Evolutionary conservation across 495 filamentous ascomycete species (phyloP).

Genomic region (Neurospora cerealis): DNA sequence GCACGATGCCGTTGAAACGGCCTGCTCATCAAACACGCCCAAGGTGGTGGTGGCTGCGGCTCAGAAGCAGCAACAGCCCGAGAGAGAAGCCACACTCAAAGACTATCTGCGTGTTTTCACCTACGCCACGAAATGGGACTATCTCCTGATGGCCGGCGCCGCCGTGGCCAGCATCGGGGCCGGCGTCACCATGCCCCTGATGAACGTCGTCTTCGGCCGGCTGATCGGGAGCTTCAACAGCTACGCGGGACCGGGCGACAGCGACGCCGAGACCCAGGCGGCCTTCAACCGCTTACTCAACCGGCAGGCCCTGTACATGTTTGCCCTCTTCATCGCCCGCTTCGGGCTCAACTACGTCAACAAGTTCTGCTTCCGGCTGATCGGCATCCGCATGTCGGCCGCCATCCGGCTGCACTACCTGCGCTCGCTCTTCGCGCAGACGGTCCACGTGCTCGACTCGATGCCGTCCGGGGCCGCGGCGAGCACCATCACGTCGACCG

Average conservation of each 20-base stretch:
- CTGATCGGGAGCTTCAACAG: constrained; percentile 22
- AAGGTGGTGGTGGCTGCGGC: neutral
- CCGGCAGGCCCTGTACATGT: constrained; percentile 23
- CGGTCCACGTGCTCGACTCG: constrained; percentile 47
- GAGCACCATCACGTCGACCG: constrained; percentile 48
- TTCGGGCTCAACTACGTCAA: constrained; percentile 37
- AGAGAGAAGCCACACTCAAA: constrained; percentile 30
- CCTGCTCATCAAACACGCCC: neutral
- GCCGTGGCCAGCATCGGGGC: constrained; percentile 23
- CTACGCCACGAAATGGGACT: constrained; percentile 35
- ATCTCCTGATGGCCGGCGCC: constrained; percentile 26
- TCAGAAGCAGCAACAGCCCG: constrained; percentile 18
- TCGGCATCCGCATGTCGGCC: constrained; percentile 41
- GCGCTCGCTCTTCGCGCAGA: constrained; percentile 41
- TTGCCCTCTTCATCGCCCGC: constrained; percentile 32
- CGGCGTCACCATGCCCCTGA: constrained; percentile 25
- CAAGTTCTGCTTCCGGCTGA: constrained; percentile 40
- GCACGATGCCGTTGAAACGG: neutral
- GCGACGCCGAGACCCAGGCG: neutral
- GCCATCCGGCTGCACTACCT: constrained; percentile 45
- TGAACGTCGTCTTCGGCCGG: constrained; percentile 28
- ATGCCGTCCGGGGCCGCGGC: constrained; percentile 44
- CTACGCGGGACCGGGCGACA: constrained; percentile 2
- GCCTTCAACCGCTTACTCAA: constrained; percentile 13
- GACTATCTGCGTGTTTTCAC: constrained; percentile 36